Evolutionary conservation across 139 green algal genomes (phyloP).

Genomic region (Micractinium sp.): DNA sequence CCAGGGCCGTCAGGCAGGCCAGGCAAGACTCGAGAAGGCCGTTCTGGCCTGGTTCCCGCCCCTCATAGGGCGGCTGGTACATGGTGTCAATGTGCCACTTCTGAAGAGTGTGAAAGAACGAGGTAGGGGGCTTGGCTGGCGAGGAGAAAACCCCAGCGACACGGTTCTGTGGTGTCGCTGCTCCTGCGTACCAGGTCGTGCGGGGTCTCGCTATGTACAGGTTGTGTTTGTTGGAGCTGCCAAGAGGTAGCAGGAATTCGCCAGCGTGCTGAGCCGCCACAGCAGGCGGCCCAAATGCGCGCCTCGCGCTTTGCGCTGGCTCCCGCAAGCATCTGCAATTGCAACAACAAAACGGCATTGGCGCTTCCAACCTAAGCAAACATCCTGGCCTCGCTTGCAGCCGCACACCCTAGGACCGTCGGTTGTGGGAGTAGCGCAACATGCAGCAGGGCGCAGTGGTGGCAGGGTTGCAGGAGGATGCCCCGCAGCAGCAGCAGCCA

Average conservation of each 20-base stretch:
- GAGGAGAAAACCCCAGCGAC: too few species aligned
- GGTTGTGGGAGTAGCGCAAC: neutral
- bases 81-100: neutral
- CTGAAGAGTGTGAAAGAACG: too few species aligned
- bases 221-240: too few species aligned
- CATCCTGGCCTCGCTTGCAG: too few species aligned
- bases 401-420: too few species aligned
- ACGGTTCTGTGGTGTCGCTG: neutral
- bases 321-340: neutral
- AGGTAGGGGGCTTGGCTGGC: neutral
- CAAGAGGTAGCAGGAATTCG: neutral
- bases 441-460: neutral
- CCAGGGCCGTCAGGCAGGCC: neutral
- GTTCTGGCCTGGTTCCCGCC: neutral
- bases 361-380: too few species aligned
- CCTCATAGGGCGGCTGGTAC: slow-evolving; percentile 9
- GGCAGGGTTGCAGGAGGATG: neutral
- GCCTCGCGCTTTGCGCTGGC: neutral
- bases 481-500: neutral
- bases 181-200: too few species aligned
- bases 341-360: neutral
- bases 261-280: neutral
- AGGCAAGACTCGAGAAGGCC: neutral
- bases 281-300: neutral
- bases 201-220: neutral